A percentile compares a stretch with the other conserved stretches of the same genome.
Conservation (phyloP, 768 basidiomycete genomes). For the Lentinula detonsa region DNA sequence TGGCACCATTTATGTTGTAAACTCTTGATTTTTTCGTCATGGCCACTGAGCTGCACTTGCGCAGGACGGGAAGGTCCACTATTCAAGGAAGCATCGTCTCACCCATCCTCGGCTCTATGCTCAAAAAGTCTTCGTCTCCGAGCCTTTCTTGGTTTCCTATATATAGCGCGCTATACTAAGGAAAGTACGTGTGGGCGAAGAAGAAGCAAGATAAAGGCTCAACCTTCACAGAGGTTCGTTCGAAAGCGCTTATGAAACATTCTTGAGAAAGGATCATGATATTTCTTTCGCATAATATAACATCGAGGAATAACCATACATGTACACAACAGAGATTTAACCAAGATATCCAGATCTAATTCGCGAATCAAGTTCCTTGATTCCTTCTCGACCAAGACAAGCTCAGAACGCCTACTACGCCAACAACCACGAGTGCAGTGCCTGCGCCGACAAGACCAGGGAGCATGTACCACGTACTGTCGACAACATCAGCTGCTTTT, state of each 20-base stretch:
- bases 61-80: too few species aligned
- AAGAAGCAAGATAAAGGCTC: too few species aligned
- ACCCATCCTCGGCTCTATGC: too few species aligned
- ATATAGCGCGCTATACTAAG: too few species aligned
- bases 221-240: too few species aligned
- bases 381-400: constrained; percentile 64
- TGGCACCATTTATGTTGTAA: background rate
- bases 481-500: constrained; percentile 50
- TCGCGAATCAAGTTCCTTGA: constrained; percentile 42
- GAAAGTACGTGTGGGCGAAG: too few species aligned
- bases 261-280: background rate
- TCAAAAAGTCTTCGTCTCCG: too few species aligned
- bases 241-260: background rate
- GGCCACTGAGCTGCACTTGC: background rate
- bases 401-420: constrained; percentile 72
- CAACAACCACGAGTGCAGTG: constrained; percentile 75
- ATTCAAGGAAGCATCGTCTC: too few species aligned
- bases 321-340: background rate
- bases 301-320: background rate
- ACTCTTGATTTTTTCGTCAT: background rate
- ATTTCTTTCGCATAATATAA: background rate
- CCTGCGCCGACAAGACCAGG: constrained; percentile 79
- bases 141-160: too few species aligned
- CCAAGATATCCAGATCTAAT: background rate
- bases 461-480: constrained; percentile 75